Base-by-base conservation (phyloP, 306 rosid species). In the Begonia loranthoides region DNA sequence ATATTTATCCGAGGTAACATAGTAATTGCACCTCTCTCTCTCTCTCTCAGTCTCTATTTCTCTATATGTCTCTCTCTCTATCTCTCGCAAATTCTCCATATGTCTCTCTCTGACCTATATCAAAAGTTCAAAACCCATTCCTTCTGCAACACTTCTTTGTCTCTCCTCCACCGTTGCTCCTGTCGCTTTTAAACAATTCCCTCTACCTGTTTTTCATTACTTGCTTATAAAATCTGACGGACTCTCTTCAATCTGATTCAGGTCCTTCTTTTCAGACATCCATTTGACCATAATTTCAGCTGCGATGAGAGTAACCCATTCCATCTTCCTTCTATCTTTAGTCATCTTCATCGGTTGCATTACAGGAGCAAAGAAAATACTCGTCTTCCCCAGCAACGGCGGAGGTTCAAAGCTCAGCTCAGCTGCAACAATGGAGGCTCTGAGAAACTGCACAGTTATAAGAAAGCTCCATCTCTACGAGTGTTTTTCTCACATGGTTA, bases 1-100 rank as follows among this genome's bases (percentile, higher is more conserved):
- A 79, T 76, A 72, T 65, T 28, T 36, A 81, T 78, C 80, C 70
- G 62, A 69, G 75, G 84, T 71, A 64, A 83, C 68, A 61, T 81
- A 76, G 55, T 62, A 75, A 64, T 75, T 70, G 80, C 76, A 78
- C 77, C 70, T 52, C 62, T 21, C 71, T 52, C 62, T 62, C 47
- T 43, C 13, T n/a, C 15, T n/a, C 12, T 68, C 75, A n/a, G n/a
- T n/a, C n/a, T n/a, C 63, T 65, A 33, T 66, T 47, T 40, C 72
- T 75, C 81, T 74, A 70, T 77, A 66, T 73, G 80, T 75, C 67
- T 66, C 61, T 57, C 55, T 7, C 58, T 56, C 40, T 22, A 17
- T 4, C 54, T 14, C 43, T 21, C 12, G n/a, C 45, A 33, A 12
- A 9, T 21, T n/a, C 66, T 61, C 60, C n/a, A n/a, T 54, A 44